A percentile compares a stretch with the other conserved stretches of the same genome.
Conservation (phyloP, 2,329 filamentous ascomycete genomes). For the Fusarium sp. region DNA sequence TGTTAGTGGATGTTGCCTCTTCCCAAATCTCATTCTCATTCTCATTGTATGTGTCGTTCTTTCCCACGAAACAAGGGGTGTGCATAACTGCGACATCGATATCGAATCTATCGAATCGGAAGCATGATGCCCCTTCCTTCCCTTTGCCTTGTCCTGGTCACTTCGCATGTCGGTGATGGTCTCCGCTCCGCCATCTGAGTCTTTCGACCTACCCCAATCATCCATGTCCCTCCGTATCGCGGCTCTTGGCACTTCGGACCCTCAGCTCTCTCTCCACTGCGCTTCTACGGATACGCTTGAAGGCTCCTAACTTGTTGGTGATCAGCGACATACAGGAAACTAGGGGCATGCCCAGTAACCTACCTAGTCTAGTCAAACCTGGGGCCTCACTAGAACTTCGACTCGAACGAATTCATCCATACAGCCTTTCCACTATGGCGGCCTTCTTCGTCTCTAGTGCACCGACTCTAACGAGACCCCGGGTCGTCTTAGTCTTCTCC, state of each 20-base stretch:
- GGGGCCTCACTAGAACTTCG: background rate
- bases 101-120: conserved; percentile 23
- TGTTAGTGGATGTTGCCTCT: background rate
- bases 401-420: conserved; percentile 4
- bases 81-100: conserved; percentile 22
- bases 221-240: conserved; percentile 38
- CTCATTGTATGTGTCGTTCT: conserved; percentile 5
- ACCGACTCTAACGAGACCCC: conserved; percentile 2
- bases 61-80: conserved; percentile 31
- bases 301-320: conserved; percentile 12
- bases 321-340: conserved; percentile 25
- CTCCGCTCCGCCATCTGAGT: conserved; percentile 22
- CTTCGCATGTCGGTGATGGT: conserved; percentile 6
- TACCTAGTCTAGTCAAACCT: conserved; percentile 6
- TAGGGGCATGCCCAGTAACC: background rate
- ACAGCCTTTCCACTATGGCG: conserved; percentile 5
- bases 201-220: conserved; percentile 36
- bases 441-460: background rate
- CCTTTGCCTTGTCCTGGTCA: conserved; percentile 12
- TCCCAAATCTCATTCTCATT: conserved; percentile 14
- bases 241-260: conserved; percentile 29
- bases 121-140: conserved; percentile 10
- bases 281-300: background rate
- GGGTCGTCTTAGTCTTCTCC: conserved; percentile 8
- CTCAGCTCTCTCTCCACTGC: conserved; percentile 26